Evolutionary conservation across 2,329 filamentous ascomycete species (phyloP).

Genomic region (Aspergillus amoenus): DNA sequence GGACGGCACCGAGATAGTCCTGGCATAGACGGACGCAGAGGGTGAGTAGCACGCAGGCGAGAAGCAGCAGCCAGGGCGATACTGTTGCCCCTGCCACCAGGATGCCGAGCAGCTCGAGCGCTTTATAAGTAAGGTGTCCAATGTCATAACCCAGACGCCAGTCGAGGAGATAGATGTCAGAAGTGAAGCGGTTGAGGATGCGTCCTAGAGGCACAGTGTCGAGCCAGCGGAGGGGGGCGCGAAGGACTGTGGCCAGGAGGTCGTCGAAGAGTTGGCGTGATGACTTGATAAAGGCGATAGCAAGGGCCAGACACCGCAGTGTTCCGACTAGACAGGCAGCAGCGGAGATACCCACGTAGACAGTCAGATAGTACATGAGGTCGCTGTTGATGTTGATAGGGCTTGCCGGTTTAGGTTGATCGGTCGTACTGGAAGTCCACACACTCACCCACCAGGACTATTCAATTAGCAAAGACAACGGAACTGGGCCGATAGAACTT

Average conservation of each 20-base stretch:
- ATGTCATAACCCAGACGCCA: conserved; percentile 63
- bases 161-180: conserved; percentile 73
- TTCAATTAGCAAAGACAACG: not conserved
- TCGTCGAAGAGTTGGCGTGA: conserved; percentile 66
- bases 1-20: conserved; percentile 64
- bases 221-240: conserved; percentile 73
- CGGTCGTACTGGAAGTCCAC: conserved; percentile 40
- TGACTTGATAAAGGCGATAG: conserved; percentile 65
- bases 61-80: conserved; percentile 62
- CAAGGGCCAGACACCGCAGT: conserved; percentile 38
- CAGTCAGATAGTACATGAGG: conserved; percentile 45
- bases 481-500: conserved; percentile 18
- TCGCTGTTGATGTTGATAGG: conserved; percentile 33
- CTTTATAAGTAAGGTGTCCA: conserved; percentile 59
- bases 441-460: conserved; percentile 51
- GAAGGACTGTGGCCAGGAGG: conserved; percentile 66
- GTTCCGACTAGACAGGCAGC: conserved; percentile 60
- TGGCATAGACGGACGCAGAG: conserved; percentile 59
- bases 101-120: conserved; percentile 63
- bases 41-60: conserved; percentile 58
- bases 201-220: conserved; percentile 75
- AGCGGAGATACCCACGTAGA: conserved; percentile 65
- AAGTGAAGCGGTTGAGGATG: conserved; percentile 73
- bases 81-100: conserved; percentile 66
- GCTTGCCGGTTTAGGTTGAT: conserved; percentile 12